phyloP scores from a whole-genome alignment of 208 protist genomes.

The Leishmania gerbilli region DNA sequence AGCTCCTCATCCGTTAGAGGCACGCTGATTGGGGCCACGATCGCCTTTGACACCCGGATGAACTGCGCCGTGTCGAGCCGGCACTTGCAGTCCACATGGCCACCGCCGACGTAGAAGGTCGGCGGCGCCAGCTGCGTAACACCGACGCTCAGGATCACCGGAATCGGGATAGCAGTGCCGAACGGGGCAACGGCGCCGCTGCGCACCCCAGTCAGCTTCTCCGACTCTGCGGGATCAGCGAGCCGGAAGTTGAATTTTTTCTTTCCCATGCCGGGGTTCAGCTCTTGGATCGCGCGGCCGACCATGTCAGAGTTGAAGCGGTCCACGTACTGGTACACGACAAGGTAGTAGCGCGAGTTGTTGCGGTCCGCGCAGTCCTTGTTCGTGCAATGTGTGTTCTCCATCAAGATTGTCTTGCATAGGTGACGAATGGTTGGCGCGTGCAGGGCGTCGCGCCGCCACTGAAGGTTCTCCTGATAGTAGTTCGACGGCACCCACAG shows the following conservation, averaged over 20 bases:
- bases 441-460: slow-evolving; percentile 75
- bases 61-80: slow-evolving; percentile 72
- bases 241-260: slow-evolving; percentile 90
- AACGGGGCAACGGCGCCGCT: slow-evolving; percentile 82
- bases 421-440: slow-evolving; percentile 81
- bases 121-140: slow-evolving; percentile 51
- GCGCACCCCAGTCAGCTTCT: slow-evolving; percentile 67
- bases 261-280: slow-evolving; percentile 83
- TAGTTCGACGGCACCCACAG: slow-evolving; percentile 89
- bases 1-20: slow-evolving; percentile 74
- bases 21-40: slow-evolving; percentile 69
- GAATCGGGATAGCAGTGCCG: slow-evolving; percentile 46
- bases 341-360: slow-evolving; percentile 86
- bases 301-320: slow-evolving; percentile 78
- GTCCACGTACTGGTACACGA: slow-evolving; percentile 86
- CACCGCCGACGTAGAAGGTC: slow-evolving; percentile 76
- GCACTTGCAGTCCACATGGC: slow-evolving; percentile 86
- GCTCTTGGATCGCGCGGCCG: slow-evolving; percentile 50
- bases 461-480: slow-evolving; percentile 82
- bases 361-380: slow-evolving; percentile 58
- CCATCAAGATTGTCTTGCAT: slow-evolving; percentile 93
- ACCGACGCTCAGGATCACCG: slow-evolving; percentile 69
- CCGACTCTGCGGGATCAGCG: slow-evolving; percentile 49
- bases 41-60: slow-evolving; percentile 50
- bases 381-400: slow-evolving; percentile 90